A percentile compares a stretch with the other conserved stretches of the same genome.
These are phyloP conservation scores for Podaxis carcinomalis DNA, from an alignment of 768 basidiomycete species.

Conservation along the genomic window DNA sequence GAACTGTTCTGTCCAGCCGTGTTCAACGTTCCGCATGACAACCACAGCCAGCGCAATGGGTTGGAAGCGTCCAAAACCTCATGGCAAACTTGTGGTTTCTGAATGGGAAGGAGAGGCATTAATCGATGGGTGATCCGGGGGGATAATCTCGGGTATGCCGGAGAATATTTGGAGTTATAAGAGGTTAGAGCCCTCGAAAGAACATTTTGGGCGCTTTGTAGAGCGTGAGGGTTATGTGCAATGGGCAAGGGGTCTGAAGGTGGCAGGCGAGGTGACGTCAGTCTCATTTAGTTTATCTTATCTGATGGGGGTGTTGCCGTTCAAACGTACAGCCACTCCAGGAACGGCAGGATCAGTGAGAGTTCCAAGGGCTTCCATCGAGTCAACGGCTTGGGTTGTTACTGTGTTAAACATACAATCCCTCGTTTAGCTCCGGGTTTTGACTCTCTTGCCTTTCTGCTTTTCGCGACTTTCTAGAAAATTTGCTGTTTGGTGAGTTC, in stretches of 20 bases:
- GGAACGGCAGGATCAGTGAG: not conserved
- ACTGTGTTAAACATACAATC: no score
- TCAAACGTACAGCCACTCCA: not conserved
- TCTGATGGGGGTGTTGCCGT: not conserved
- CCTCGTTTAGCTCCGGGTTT: not conserved
- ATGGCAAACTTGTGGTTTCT: conserved; percentile 4
- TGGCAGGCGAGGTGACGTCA: not conserved
- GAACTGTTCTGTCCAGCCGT: not conserved
- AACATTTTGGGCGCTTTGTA: not conserved
- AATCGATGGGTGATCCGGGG: not conserved
- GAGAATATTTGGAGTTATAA: not conserved
- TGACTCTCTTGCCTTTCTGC: not conserved
- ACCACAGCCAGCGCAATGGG: not conserved
- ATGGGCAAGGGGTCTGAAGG: not conserved
- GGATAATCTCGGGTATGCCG: not conserved
- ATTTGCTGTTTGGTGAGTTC: not conserved
- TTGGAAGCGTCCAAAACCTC: conserved; percentile 1
- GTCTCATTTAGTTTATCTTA: conserved; percentile 2
- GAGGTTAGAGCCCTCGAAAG: not conserved
- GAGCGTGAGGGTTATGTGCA: not conserved
- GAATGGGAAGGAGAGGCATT: not conserved
- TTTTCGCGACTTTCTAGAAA: not conserved
- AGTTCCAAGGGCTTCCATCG: not conserved
- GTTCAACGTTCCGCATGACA: not conserved
- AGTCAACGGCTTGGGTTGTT: not conserved